Conservation (phyloP, 177 flowering plant genomes). For the Telopea speciosissima region DNA sequence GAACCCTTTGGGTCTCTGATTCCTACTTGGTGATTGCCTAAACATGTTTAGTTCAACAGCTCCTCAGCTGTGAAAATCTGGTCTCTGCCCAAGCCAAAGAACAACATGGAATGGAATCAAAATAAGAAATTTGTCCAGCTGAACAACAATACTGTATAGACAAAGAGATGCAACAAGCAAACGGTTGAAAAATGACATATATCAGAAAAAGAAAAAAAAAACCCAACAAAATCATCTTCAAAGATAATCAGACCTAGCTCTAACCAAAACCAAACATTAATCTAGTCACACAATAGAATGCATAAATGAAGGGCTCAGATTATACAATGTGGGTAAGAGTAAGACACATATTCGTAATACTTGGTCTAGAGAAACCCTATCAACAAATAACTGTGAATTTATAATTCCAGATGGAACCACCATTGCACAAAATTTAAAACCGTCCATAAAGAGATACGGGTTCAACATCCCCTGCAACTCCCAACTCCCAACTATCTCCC, state of each 20-base stretch:
- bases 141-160: not conserved
- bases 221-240: not conserved
- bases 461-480: not conserved
- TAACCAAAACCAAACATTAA: not conserved
- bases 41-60: constrained; percentile 31
- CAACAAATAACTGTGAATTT: not conserved
- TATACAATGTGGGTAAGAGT: no score
- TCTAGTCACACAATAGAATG: not conserved
- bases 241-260: not conserved
- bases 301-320: not conserved
- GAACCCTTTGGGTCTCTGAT: constrained; percentile 67
- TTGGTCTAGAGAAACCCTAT: not conserved
- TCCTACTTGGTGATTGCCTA: constrained; percentile 57
- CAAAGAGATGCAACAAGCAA: not conserved
- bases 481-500: not conserved
- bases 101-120: constrained; percentile 1
- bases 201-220: not conserved
- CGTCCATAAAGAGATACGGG: not conserved
- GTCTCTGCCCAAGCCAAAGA: not conserved
- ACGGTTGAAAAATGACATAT: not conserved
- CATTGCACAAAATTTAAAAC: not conserved
- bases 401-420: not conserved
- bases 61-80: not conserved
- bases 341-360: no score
- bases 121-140: not conserved